phyloP scores from a whole-genome alignment of 345 rosid genomes.

The Populus ilicifolia region DNA sequence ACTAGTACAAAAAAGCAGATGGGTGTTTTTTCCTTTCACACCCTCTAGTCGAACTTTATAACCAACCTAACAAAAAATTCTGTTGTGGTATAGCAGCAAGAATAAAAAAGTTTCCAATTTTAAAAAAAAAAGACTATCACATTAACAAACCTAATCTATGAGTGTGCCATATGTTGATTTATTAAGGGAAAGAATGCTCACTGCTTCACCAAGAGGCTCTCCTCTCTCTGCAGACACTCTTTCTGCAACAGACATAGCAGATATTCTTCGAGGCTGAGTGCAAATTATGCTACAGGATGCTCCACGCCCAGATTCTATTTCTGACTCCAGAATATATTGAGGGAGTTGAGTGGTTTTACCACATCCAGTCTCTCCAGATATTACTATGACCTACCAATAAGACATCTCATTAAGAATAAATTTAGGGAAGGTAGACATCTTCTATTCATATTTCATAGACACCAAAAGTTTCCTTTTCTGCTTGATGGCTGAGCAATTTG shows the following conservation, averaged over 20 bases:
- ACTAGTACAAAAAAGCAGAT: conserved; percentile 91
- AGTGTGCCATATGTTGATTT: background rate
- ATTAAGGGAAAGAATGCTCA: conserved; percentile 36
- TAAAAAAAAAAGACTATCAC: conserved; percentile 4
- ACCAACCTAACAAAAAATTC: conserved; percentile 82
- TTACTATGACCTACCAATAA: conserved; percentile 67
- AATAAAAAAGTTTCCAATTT: conserved; percentile 31
- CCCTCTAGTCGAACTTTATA: conserved; percentile 98
- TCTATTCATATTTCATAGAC: background rate
- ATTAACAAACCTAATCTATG: conserved; percentile 3
- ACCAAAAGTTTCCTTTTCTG: background rate
- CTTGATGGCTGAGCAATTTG: background rate
- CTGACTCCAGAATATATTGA: conserved; percentile 89
- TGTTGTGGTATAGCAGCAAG: conserved; percentile 50
- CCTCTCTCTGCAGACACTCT: conserved; percentile 96
- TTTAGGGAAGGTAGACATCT: background rate
- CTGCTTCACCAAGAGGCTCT: conserved; percentile 96
- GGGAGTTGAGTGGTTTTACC: conserved; percentile 99
- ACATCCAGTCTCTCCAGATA: conserved; percentile 99
- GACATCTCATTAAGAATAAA: background rate
- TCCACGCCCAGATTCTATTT: conserved; percentile 98
- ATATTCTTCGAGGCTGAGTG: conserved; percentile 96
- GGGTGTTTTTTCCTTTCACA: conserved; percentile 90
- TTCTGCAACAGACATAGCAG: conserved; percentile 95
- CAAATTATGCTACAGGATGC: conserved; percentile 95